phyloP scores from a whole-genome alignment of 148 eudicot species.

The Mesembryanthemum crystallinum region DNA sequence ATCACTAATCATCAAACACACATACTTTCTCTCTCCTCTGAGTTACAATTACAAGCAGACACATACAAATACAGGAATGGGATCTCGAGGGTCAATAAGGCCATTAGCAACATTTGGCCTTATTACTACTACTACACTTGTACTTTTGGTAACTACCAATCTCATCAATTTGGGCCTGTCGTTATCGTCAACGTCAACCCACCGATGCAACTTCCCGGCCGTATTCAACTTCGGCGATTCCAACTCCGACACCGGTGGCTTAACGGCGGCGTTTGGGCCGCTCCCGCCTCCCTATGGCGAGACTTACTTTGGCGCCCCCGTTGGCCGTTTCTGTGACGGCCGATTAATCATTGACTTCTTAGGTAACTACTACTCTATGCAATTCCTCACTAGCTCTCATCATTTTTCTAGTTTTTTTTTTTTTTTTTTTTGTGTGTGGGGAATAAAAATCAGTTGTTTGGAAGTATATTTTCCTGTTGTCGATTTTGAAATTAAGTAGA shows the following conservation, averaged over 20 bases:
- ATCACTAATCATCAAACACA: no score
- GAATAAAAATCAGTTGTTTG: no score
- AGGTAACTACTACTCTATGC: slow-evolving; percentile 45
- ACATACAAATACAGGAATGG: neutral
- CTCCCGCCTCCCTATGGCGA: slow-evolving; percentile 60
- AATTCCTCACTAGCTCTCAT: no score
- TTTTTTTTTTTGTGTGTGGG: no score
- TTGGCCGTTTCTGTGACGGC: slow-evolving; percentile 71
- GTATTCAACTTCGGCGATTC: slow-evolving; percentile 93
- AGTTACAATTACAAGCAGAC: no score
- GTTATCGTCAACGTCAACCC: neutral
- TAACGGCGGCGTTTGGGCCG: slow-evolving; percentile 72
- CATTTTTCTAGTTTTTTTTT: no score
- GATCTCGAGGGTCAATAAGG: neutral
- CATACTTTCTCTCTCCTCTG: no score
- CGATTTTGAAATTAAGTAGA: no score
- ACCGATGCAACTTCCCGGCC: slow-evolving; percentile 60
- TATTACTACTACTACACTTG: neutral
- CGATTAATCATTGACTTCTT: slow-evolving; percentile 75
- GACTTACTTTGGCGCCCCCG: slow-evolving; percentile 60
- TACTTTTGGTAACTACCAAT: neutral
- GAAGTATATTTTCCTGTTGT: no score
- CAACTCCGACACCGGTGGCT: slow-evolving; percentile 90
- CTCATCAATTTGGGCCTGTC: neutral
- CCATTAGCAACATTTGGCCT: neutral